Percentiles rank a stretch among this genome's conserved stretches.
Conservation (phyloP, 139 green algal genomes). For the Coccomyxa sp. region DNA sequence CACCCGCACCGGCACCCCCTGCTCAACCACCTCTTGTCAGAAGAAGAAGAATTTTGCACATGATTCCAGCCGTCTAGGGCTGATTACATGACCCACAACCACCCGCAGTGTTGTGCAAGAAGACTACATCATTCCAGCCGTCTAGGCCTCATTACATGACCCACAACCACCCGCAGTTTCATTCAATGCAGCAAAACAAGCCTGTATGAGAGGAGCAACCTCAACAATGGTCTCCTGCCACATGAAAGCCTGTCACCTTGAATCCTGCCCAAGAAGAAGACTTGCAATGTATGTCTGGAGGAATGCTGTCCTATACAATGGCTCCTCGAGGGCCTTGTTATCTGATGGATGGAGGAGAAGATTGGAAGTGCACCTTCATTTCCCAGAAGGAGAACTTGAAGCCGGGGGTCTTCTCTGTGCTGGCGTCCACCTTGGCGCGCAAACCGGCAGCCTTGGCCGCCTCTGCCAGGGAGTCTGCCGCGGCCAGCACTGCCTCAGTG, state of each 20-base stretch:
- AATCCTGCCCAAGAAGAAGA: too few species aligned
- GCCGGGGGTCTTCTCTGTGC: conserved; percentile 73
- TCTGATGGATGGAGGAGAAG: neutral
- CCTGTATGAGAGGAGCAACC: neutral
- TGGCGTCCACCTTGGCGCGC: conserved; percentile 80
- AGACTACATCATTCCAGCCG: neutral
- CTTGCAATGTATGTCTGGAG: too few species aligned
- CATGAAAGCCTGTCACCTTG: too few species aligned
- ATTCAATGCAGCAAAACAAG: neutral
- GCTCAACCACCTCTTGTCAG: neutral
- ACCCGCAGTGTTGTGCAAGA: neutral
- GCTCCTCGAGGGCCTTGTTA: too few species aligned
- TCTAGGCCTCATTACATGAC: neutral
- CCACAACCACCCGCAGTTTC: neutral
- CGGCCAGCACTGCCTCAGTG: conserved; percentile 52
- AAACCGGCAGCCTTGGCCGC: conserved; percentile 65
- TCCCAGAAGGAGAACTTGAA: conserved; percentile 98
- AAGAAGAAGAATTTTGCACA: too few species aligned
- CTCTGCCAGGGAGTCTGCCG: conserved; percentile 45
- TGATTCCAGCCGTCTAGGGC: neutral
- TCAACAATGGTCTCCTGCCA: too few species aligned
- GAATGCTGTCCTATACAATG: too few species aligned
- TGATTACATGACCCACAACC: neutral
- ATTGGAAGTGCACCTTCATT: conserved; percentile 60
- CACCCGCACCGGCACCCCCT: conserved; percentile 74